Conservation (phyloP, 345 rosid species). For the rapeseed (Brassica napus) region Da-Ae NC_063450.1:19753501-19754000, state of each 20-base stretch:
- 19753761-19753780: constrained; percentile 18
- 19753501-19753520: constrained; percentile 59
- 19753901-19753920: not conserved
- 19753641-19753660: constrained; percentile 42
- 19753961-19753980: not conserved
- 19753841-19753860: not conserved
- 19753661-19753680: constrained; percentile 38
- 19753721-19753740: not conserved
- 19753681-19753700: constrained; percentile 31
- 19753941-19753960: not conserved
- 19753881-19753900: not conserved
- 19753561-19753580: constrained; percentile 46
- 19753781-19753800: constrained; percentile 9
- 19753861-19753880: not conserved
- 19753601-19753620: constrained; percentile 45
- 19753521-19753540: constrained; percentile 43
- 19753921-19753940: not conserved
- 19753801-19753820: not conserved
- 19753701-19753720: constrained; percentile 10
- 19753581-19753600: constrained; percentile 35
- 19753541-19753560: constrained; percentile 35
- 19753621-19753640: constrained; percentile 46
- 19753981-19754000: not conserved
- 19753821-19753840: not conserved
- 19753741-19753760: constrained; percentile 28